These are phyloP conservation scores for Mrakia hoshinonis DNA, from an alignment of 768 basidiomycete genomes.

Conservation along the genomic window DNA sequence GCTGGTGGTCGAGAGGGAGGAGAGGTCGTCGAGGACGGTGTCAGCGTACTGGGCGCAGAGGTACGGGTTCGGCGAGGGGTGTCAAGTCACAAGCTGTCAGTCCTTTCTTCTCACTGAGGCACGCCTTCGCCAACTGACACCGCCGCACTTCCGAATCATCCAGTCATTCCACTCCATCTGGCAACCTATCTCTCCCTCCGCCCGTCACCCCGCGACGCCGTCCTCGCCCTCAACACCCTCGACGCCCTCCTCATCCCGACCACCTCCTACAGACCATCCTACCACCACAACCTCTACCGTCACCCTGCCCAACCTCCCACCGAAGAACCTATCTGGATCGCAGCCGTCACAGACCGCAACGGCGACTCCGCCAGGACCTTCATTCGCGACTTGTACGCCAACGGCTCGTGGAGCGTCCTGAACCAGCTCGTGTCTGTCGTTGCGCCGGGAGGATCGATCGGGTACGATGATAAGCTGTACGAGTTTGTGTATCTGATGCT, in stretches of 20 bases:
- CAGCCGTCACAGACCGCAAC: constrained; percentile 34
- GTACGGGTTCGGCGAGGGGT: constrained; percentile 67
- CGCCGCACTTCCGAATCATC: constrained; percentile 47
- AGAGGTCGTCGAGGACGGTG: constrained; percentile 57
- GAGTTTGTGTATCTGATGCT: constrained; percentile 47
- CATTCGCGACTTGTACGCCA: constrained; percentile 61
- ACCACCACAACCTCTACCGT: constrained; percentile 60
- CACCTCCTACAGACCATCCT: constrained; percentile 58
- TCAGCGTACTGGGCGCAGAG: constrained; percentile 69
- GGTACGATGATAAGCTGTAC: constrained; percentile 84
- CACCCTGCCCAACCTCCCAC: constrained; percentile 70
- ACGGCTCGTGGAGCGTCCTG: constrained; percentile 80
- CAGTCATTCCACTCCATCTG: constrained; percentile 69
- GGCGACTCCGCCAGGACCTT: background rate
- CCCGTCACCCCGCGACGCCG: constrained; percentile 62
- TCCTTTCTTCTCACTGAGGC: background rate
- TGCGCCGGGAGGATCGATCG: constrained; percentile 81
- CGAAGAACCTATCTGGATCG: constrained; percentile 57
- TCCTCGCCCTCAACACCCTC: constrained; percentile 72
- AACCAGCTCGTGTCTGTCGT: constrained; percentile 80
- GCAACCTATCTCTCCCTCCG: constrained; percentile 68
- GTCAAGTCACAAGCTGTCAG: background rate
- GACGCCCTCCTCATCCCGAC: constrained; percentile 61
- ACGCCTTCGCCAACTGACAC: constrained; percentile 47
- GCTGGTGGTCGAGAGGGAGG: constrained; percentile 69